These are phyloP conservation scores for Macrotyloma uniflorum DNA, from an alignment of 306 rosid genomes.

Conservation along the genomic window DNA sequence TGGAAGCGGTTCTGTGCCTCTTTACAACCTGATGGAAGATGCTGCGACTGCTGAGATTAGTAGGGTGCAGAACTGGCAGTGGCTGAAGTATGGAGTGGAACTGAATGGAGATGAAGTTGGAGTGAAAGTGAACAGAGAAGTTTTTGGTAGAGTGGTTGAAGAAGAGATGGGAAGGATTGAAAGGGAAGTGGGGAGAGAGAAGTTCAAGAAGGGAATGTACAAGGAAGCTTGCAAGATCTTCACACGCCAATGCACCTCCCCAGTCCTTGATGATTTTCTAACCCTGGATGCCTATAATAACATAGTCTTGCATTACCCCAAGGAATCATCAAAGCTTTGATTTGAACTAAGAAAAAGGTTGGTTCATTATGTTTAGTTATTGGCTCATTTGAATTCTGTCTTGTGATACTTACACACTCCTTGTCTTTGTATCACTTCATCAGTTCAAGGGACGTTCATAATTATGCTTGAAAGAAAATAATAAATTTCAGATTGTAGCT, in stretches of 20 bases:
- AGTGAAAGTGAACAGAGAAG: conserved; percentile 63
- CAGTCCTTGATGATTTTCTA: conserved; percentile 77
- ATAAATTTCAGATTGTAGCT: no score
- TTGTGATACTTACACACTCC: not conserved
- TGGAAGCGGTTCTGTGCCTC: conserved; percentile 86
- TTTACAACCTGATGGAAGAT: conserved; percentile 96
- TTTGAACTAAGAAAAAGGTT: conserved; percentile 46
- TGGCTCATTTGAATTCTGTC: conserved; percentile 20
- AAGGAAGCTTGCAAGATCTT: conserved; percentile 76
- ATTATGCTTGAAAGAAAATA: not conserved
- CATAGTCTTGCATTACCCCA: conserved; percentile 64
- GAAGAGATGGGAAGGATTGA: conserved; percentile 88
- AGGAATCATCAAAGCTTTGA: conserved; percentile 58
- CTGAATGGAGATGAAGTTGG: conserved; percentile 78
- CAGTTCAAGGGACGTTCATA: not conserved
- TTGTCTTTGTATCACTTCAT: not conserved
- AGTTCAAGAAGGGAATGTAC: conserved; percentile 71
- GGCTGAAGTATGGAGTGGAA: conserved; percentile 86
- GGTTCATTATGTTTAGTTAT: not conserved
- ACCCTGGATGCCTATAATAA: conserved; percentile 76
- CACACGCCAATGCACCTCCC: conserved; percentile 72
- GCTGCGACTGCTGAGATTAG: conserved; percentile 99
- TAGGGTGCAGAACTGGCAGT: conserved; percentile 96
- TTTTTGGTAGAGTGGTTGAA: conserved; percentile 82
- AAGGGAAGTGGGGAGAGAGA: conserved; percentile 73